phyloP scores from a whole-genome alignment of 805 yeast genomes.

The Metschnikowia baotianmanensis region DNA sequence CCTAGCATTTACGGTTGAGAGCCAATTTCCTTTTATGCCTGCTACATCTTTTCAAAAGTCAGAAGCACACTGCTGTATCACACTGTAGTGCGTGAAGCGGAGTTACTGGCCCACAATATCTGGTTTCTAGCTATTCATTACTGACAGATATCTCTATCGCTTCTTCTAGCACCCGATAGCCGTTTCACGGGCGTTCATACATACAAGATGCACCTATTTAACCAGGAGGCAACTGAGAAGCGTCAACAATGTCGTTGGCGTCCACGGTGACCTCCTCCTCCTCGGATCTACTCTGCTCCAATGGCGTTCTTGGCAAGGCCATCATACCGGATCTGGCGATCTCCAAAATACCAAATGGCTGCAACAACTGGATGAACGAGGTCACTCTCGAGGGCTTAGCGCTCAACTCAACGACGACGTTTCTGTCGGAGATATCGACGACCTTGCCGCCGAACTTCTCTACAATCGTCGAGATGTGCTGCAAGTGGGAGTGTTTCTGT shows the following conservation, averaged over 20 bases:
- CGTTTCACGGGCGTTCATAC: too few relatives aligned
- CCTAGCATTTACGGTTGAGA: too few relatives aligned
- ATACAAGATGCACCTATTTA: too few relatives aligned
- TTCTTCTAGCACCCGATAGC: too few relatives aligned
- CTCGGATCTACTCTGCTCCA: conserved; percentile 51
- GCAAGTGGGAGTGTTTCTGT: conserved; percentile 87
- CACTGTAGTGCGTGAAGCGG: too few relatives aligned
- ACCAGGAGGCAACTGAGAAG: conserved; percentile 94
- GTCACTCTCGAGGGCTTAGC: conserved; percentile 92
- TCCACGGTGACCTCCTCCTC: conserved; percentile 51
- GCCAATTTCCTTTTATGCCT: too few relatives aligned
- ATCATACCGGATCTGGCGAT: conserved; percentile 98
- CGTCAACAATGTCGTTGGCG: conserved; percentile 75
- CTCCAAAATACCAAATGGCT: conserved; percentile 95
- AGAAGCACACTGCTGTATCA: too few relatives aligned
- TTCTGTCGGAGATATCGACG: conserved; percentile 88
- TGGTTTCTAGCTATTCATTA: too few relatives aligned
- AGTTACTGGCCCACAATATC: too few relatives aligned
- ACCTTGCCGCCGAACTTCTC: conserved; percentile 89
- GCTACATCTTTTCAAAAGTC: too few relatives aligned
- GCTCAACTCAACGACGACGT: conserved; percentile 88
- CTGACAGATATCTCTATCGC: too few relatives aligned
- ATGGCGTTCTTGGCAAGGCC: conserved; percentile 96
- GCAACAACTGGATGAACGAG: conserved; percentile 81
- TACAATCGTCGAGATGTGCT: conserved; percentile 76